Conservation (phyloP, 495 filamentous ascomycete genomes). For the Penicillium soppii region DNA sequence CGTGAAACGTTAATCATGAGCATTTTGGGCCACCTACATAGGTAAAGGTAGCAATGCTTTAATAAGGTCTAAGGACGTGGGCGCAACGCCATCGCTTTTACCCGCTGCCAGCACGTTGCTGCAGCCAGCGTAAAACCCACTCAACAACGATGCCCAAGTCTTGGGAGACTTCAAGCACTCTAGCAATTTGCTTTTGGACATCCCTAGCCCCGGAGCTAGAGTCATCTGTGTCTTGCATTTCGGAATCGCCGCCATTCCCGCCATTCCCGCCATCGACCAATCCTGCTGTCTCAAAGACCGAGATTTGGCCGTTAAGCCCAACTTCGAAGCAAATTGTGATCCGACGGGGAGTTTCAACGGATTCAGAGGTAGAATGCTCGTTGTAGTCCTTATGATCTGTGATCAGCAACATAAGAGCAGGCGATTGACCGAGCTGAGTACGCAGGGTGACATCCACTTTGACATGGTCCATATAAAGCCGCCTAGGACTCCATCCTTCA, state of each 20-base stretch:
- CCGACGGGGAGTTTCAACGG: constrained; percentile 12
- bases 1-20: neutral
- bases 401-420: constrained; percentile 44
- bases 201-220: constrained; percentile 32
- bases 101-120: constrained; percentile 24
- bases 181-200: constrained; percentile 37
- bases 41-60: neutral
- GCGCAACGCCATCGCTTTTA: constrained; percentile 12
- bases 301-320: constrained; percentile 58
- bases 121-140: constrained; percentile 43
- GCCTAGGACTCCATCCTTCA: neutral
- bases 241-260: constrained; percentile 15
- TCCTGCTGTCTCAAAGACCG: constrained; percentile 39
- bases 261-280: constrained; percentile 20
- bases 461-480: constrained; percentile 23
- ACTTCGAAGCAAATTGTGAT: constrained; percentile 55
- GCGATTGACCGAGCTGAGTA: constrained; percentile 44
- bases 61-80: neutral
- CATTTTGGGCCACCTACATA: neutral
- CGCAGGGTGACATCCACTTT: constrained; percentile 47
- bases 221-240: constrained; percentile 23
- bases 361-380: neutral
- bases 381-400: constrained; percentile 28
- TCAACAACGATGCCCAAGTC: constrained; percentile 62
- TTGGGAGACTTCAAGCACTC: constrained; percentile 45